These are phyloP conservation scores for Lecanicillium sp. DNA, from an alignment of 2,329 filamentous ascomycete genomes.

Conservation along the genomic window DNA sequence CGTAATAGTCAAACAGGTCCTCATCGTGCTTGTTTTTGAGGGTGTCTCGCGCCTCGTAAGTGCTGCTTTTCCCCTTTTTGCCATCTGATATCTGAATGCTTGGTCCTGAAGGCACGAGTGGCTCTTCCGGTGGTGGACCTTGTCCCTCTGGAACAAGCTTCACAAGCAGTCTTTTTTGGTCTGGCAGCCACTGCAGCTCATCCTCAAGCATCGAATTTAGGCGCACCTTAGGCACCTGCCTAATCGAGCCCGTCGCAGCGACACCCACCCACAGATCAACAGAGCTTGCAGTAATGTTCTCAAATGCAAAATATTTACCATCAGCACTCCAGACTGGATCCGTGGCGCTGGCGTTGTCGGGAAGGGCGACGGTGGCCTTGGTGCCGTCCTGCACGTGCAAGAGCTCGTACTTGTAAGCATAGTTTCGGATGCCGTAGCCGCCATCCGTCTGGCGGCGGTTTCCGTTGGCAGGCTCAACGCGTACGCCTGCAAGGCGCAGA, in stretches of 20 bases:
- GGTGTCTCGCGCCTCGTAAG: constrained; percentile 8
- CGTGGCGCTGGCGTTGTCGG: background rate
- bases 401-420: constrained; percentile 8
- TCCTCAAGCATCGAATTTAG: constrained; percentile 2
- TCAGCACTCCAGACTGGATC: constrained; percentile 6
- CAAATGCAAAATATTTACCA: constrained; percentile 4
- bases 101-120: background rate
- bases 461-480: constrained; percentile 5
- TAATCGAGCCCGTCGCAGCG: background rate
- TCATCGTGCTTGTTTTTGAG: constrained; percentile 10
- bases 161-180: constrained; percentile 7
- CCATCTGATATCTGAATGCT: constrained; percentile 7
- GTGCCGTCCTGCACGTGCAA: constrained; percentile 1
- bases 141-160: constrained; percentile 4
- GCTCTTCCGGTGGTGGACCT: background rate
- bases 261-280: constrained; percentile 9
- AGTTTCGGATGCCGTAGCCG: constrained; percentile 9
- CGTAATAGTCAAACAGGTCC: constrained; percentile 5
- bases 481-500: constrained; percentile 7
- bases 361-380: background rate
- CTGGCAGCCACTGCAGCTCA: constrained; percentile 3
- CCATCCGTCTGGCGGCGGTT: constrained; percentile 3
- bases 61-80: constrained; percentile 8
- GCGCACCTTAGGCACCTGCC: background rate
- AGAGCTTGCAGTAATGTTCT: constrained; percentile 9